These are phyloP conservation scores for Fulvia fulva DNA, from an alignment of 2,329 filamentous ascomycete species.

Conservation along the genomic window DNA sequence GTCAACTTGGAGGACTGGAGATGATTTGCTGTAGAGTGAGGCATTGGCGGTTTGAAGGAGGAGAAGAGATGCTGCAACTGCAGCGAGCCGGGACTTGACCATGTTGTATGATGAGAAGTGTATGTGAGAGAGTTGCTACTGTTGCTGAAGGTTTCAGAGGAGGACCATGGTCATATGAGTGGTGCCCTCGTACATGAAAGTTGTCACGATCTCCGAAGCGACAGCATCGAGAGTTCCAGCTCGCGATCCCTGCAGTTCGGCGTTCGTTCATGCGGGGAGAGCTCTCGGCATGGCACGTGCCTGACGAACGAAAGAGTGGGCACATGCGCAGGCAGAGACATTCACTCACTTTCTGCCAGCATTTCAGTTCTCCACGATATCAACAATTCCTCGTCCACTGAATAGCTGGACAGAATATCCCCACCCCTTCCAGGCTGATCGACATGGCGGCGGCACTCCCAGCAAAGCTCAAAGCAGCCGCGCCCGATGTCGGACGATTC, in stretches of 20 bases:
- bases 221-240: not conserved
- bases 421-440: not conserved
- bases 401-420: not conserved
- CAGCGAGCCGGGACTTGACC: slow-evolving; percentile 36
- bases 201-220: slow-evolving; percentile 15
- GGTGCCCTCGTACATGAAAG: slow-evolving; percentile 9
- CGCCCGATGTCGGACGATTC: slow-evolving; percentile 79
- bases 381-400: not conserved
- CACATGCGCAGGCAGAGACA: slow-evolving; percentile 2
- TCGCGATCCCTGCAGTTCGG: not conserved
- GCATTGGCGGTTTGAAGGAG: slow-evolving; percentile 64
- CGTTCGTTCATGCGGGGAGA: not conserved
- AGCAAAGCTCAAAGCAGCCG: slow-evolving; percentile 59
- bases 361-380: not conserved
- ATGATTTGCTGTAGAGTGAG: slow-evolving; percentile 79
- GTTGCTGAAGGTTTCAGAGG: not conserved
- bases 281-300: not conserved
- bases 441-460: slow-evolving; percentile 71
- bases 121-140: not conserved
- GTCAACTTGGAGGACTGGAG: slow-evolving; percentile 79
- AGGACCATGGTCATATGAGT: not conserved
- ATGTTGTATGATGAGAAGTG: slow-evolving; percentile 9
- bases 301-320: not conserved
- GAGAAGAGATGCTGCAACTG: slow-evolving; percentile 59
- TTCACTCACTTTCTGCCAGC: slow-evolving; percentile 1